Conservation (phyloP, 345 rosid genomes). For the Pugionium dolabratum region DNA sequence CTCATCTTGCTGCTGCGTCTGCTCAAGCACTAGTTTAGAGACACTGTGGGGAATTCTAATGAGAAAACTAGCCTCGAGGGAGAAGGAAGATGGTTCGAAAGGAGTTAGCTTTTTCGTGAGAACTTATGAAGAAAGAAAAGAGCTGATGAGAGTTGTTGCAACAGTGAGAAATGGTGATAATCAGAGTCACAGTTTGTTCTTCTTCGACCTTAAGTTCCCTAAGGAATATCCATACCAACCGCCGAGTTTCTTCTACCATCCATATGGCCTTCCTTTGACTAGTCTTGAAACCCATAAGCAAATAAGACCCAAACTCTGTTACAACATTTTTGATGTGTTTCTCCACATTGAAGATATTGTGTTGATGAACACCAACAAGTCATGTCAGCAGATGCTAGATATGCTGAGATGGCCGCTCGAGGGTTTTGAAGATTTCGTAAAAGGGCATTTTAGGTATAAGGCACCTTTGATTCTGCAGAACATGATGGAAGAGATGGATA, state of each 20-base stretch:
- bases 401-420: slow-evolving; percentile 17
- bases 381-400: slow-evolving; percentile 34
- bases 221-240: slow-evolving; percentile 25
- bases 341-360: slow-evolving; percentile 35
- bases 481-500: slow-evolving; percentile 29
- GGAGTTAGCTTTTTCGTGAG: slow-evolving; percentile 31
- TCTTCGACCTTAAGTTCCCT: slow-evolving; percentile 37
- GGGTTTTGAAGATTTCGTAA: slow-evolving; percentile 36
- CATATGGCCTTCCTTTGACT: slow-evolving; percentile 29
- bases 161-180: not conserved
- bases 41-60: slow-evolving; percentile 14
- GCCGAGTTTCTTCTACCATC: slow-evolving; percentile 30
- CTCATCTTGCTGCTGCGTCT: slow-evolving; percentile 7
- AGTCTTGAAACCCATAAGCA: not conserved
- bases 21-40: not conserved
- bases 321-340: slow-evolving; percentile 33
- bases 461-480: slow-evolving; percentile 25
- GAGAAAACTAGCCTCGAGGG: slow-evolving; percentile 10
- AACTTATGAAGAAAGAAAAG: slow-evolving; percentile 28
- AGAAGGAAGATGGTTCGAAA: slow-evolving; percentile 6
- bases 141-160: slow-evolving; percentile 39
- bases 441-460: slow-evolving; percentile 33
- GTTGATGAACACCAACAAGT: slow-evolving; percentile 27
- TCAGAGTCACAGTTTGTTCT: slow-evolving; percentile 30
- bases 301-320: not conserved